Evolutionary conservation across 192 early-diverging fungal genomes (phyloP), one percentile per base, ranked within the genome.

Genomic region (Podila minutissima): DNA sequence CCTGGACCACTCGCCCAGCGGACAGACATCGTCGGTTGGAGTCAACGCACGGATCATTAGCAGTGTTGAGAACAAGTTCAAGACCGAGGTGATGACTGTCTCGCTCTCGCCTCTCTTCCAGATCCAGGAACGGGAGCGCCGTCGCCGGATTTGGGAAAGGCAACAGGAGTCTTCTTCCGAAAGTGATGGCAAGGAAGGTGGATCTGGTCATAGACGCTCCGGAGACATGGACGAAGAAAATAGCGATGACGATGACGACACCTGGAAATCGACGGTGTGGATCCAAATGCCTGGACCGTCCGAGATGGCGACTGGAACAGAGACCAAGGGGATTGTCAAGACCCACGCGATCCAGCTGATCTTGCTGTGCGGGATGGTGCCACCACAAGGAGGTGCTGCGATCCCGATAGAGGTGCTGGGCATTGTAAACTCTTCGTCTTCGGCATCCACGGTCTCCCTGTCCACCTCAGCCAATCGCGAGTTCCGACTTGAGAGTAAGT

Each of bases 401-500:
- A 32, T 17, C 13, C 33, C 51, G 7, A 0, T n/a, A 17, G 53
- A 55, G 53, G 53, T 55, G 53, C n/a, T 22, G 22, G 53, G 6
- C 17, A 10, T 55, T 55, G 53, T 17, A 11, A 46, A 55, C 24
- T 12, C n/a, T 24, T 19, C 22, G 33, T 26, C 29, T 32, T 20
- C 59, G 17, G 20, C 31, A 19, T 61, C 59, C 11, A 17, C 59
- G 29, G 31, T 26, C 9, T 61, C 59, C 17, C 13, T 61, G 22
- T 26, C 59, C 10, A 9, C 59, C 59, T 61, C 59, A 19, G 20
- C 35, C n/a, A 29, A 37, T 24, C 35, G 62, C 62, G 77, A 81
- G 53, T 81, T 81, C 38, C 70, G 77, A 41, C 60, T 81, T 17
- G 77, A 81, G 67, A 81, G 77, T 81, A 69, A 73, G 77, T 81